These are phyloP conservation scores for Echria macrotheca DNA, from an alignment of 495 filamentous ascomycete species.

Conservation along the genomic window DNA sequence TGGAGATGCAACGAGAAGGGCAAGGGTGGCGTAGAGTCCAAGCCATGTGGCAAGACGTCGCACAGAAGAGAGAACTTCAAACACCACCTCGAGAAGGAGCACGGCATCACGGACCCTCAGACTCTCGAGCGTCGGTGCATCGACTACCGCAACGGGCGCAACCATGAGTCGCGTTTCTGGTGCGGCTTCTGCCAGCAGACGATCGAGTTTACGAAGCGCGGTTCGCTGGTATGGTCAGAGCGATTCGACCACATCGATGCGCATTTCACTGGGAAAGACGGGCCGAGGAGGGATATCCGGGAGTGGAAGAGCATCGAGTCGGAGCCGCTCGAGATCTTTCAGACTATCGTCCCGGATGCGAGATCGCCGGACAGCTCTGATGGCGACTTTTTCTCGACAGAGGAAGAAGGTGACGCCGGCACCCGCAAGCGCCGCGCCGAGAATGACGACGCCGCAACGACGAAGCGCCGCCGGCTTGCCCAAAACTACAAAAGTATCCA, in stretches of 20 bases:
- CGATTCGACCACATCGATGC: conserved; percentile 84
- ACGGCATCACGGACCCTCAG: conserved; percentile 40
- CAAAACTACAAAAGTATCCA: too few species aligned
- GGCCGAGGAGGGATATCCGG: conserved; percentile 24
- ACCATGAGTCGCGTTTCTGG: conserved; percentile 71
- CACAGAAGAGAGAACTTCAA: conserved; percentile 57
- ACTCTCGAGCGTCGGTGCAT: conserved; percentile 44
- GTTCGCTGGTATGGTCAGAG: conserved; percentile 61
- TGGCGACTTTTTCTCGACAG: too few species aligned
- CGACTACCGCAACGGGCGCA: conserved; percentile 59
- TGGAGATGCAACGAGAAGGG: conserved; percentile 64
- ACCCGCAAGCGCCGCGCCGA: conserved; percentile 1
- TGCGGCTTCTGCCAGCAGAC: conserved; percentile 75
- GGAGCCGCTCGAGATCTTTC: conserved; percentile 1
- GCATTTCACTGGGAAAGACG: conserved; percentile 56
- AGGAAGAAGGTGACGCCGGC: too few species aligned
- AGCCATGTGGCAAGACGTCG: conserved; percentile 53
- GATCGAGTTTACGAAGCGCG: conserved; percentile 50
- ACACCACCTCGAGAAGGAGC: conserved; percentile 52
- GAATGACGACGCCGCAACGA: background rate
- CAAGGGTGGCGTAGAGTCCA: conserved; percentile 13
- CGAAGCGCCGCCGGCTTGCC: too few species aligned
- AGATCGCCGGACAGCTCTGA: background rate
- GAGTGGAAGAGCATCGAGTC: conserved; percentile 34
- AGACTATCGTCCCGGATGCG: background rate